Evolutionary conservation across 805 yeast species (phyloP), one percentile per base, ranked within the genome.

Genomic region (Candida nemodendra): DNA sequence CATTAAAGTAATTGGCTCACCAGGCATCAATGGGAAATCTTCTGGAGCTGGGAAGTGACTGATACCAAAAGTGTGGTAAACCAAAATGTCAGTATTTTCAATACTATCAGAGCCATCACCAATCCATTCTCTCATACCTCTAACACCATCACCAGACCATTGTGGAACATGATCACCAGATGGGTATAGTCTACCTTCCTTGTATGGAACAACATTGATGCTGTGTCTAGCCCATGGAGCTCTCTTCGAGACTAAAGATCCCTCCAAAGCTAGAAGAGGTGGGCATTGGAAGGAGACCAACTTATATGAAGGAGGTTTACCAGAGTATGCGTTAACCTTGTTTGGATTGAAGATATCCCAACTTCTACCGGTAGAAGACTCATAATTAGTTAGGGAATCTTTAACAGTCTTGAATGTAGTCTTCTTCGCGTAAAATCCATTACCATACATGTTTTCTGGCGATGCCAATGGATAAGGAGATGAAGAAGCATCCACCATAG

Each of bases 21-120:
- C 83, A 32, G 93, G 93, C 93, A 84, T 84, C 47, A 84, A 76
- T 40, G 93, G 93, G 81, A 84, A 84, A 63, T 84, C 95, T 68
- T 84, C 93, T 42, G 93, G 91, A 11, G 90, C 81, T 42, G 95
- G 95, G 76, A 84, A 81, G 61, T 84, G 95, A 23, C 91, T 79
- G 50, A 84, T 77, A 54, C 93, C 93, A 55, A 85, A 84, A 19
- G 91, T 84, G 64, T 84, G 90, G 79, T 79, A 85, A 53, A 81
- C 66, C 36, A 84, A 73, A 44, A 84, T 73, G 59, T 85, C 93
- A 27, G 86, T 79, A 66, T 80, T 72, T 49, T 77, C 83, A 53
- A 80, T 66, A 15, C 59, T 58, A 39, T 71, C 85, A 5, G 62
- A 34, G 42, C 83, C 84, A 51, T 80, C 79, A 38, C 79, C 84